Conservation (phyloP, 2,329 filamentous ascomycete genomes). For the Mycosphaerella arachidis region DNA sequence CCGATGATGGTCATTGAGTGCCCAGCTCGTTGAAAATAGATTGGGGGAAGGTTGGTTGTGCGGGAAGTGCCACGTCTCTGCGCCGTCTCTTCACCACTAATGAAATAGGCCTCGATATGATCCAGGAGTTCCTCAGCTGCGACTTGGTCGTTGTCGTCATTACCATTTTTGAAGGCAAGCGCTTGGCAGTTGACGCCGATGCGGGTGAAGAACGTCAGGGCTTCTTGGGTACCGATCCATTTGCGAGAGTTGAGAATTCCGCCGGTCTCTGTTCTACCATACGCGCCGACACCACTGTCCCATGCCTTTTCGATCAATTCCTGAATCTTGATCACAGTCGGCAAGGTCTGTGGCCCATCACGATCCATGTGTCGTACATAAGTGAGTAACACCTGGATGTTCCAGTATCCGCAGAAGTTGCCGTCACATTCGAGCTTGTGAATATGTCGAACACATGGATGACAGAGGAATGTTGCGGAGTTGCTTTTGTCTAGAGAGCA, state of each 20-base stretch:
- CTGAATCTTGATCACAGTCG: slow-evolving; percentile 77
- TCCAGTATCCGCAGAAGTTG: slow-evolving; percentile 91
- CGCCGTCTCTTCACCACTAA: slow-evolving; percentile 44
- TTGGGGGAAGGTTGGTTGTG: slow-evolving; percentile 68
- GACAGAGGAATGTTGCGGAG: slow-evolving; percentile 72
- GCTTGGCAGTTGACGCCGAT: slow-evolving; percentile 56
- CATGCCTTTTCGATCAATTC: slow-evolving; percentile 83
- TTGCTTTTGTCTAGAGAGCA: slow-evolving; percentile 59
- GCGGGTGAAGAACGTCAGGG: slow-evolving; percentile 71
- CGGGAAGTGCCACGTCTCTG: slow-evolving; percentile 59
- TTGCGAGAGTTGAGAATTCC: slow-evolving; percentile 85
- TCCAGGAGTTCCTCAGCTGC: slow-evolving; percentile 56
- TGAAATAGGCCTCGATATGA: slow-evolving; percentile 71
- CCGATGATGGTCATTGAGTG: slow-evolving; percentile 91
- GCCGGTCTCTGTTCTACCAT: slow-evolving; percentile 75
- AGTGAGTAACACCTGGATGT: slow-evolving; percentile 86
- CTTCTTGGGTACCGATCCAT: slow-evolving; percentile 91
- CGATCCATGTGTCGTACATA: slow-evolving; percentile 53
- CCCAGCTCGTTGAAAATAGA: slow-evolving; percentile 87
- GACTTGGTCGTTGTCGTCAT: slow-evolving; percentile 45
- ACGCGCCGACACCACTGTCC: slow-evolving; percentile 75
- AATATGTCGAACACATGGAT: slow-evolving; percentile 69
- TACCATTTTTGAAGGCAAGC: slow-evolving; percentile 35
- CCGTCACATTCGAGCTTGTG: slow-evolving; percentile 79
- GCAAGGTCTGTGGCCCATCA: slow-evolving; percentile 45